These are phyloP conservation scores for Lachnellula hyalina DNA, from an alignment of 2,329 filamentous ascomycete species.

Conservation along the genomic window DNA sequence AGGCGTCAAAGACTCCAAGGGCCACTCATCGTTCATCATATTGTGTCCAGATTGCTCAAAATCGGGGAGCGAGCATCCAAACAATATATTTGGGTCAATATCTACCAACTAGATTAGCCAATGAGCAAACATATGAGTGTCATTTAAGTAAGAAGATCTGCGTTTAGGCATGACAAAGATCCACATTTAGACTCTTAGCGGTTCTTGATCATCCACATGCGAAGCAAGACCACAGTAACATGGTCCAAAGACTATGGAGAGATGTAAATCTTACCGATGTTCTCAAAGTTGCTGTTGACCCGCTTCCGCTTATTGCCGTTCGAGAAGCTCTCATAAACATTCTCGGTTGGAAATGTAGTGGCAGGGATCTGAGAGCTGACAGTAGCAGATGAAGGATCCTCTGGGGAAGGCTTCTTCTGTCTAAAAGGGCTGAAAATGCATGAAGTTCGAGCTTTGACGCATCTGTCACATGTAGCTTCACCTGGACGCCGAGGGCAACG, in stretches of 20 bases:
- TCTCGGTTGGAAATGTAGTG: not conserved
- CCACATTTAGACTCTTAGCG: not conserved
- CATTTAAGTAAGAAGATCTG: not conserved
- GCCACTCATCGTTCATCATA: not conserved
- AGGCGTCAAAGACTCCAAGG: not conserved
- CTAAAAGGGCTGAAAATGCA: constrained; percentile 41
- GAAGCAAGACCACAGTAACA: not conserved
- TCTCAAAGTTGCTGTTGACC: not conserved
- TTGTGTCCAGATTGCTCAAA: not conserved
- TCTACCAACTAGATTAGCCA: not conserved
- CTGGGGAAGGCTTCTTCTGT: constrained; percentile 17
- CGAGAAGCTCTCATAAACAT: too few relatives aligned
- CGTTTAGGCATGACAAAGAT: not conserved
- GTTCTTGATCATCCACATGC: not conserved
- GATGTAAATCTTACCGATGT: not conserved
- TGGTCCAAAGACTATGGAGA: too few relatives aligned
- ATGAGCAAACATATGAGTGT: not conserved
- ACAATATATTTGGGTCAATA: not conserved
- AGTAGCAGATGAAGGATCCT: not conserved
- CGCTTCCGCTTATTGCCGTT: not conserved
- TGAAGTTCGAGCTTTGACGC: constrained; percentile 35
- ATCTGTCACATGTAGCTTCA: constrained; percentile 36
- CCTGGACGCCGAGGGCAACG: constrained; percentile 39
- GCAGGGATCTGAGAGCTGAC: not conserved
- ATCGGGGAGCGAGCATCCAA: not conserved